Evolutionary conservation across 2,329 filamentous ascomycete genomes (phyloP).

Genomic region (Pyricularia grisea): DNA sequence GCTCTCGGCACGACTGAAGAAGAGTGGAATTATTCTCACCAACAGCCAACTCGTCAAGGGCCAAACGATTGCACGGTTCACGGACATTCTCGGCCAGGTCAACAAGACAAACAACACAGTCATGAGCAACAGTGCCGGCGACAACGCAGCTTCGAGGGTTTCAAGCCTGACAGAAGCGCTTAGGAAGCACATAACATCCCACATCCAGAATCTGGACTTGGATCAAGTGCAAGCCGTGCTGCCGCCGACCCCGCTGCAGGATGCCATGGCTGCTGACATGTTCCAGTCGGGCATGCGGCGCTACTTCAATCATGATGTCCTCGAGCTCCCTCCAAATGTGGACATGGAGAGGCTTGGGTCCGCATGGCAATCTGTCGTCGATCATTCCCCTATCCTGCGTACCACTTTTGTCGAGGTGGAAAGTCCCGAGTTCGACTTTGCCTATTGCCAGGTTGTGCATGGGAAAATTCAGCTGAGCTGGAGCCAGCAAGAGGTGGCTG

Average conservation of each 20-base stretch:
- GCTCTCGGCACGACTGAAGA: slow-evolving; percentile 62
- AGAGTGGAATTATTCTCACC: slow-evolving; percentile 47
- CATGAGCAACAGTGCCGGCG: background rate
- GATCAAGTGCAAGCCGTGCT: slow-evolving; percentile 47
- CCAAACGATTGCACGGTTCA: slow-evolving; percentile 57
- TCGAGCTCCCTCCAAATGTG: slow-evolving; percentile 46
- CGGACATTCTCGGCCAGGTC: slow-evolving; percentile 16
- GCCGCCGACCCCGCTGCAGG: slow-evolving; percentile 75
- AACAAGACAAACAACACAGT: background rate
- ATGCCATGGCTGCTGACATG: slow-evolving; percentile 81
- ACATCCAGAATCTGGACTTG: slow-evolving; percentile 12
- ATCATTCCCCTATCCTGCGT: slow-evolving; percentile 59
- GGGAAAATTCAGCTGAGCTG: slow-evolving; percentile 15
- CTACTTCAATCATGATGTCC: slow-evolving; percentile 81
- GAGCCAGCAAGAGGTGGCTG: slow-evolving; percentile 12
- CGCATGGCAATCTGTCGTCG: slow-evolving; percentile 55
- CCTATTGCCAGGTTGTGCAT: slow-evolving; percentile 40
- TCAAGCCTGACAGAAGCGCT: background rate
- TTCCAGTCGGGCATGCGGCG: slow-evolving; percentile 59
- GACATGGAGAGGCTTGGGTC: slow-evolving; percentile 45
- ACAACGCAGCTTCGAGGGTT: background rate
- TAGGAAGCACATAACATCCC: background rate
- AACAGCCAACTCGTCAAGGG: slow-evolving; percentile 71
- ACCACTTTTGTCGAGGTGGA: slow-evolving; percentile 63
- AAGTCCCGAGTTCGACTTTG: slow-evolving; percentile 41